A percentile compares a stretch with the other conserved stretches of the same genome.
These are phyloP conservation scores for Papiliotrema fonsecae DNA, from an alignment of 1,284 basidiomycete genomes.

Conservation along the genomic window DNA sequence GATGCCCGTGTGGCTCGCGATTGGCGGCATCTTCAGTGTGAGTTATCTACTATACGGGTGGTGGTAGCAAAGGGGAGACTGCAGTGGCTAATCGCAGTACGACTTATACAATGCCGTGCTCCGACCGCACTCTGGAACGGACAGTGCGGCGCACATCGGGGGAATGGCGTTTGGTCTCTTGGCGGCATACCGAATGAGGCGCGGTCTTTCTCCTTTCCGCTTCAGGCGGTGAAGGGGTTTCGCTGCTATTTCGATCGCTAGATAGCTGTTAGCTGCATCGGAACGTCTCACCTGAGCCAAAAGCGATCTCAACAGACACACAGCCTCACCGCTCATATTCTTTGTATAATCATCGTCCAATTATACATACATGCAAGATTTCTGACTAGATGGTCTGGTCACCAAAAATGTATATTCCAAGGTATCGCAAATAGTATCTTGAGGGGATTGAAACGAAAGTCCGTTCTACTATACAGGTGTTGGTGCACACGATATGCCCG, in stretches of 20 bases:
- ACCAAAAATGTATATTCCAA: no score
- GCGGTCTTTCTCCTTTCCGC: constrained; percentile 7
- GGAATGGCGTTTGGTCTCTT: constrained; percentile 66
- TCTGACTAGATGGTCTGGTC: neutral
- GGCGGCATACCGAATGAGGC: constrained; percentile 50
- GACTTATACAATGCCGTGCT: constrained; percentile 31
- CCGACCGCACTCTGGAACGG: constrained; percentile 45
- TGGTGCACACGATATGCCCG: no score
- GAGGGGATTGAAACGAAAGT: no score
- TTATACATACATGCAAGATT: neutral
- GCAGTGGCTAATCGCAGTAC: constrained; percentile 14
- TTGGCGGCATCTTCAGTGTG: constrained; percentile 64
- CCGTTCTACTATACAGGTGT: no score
- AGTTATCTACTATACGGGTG: constrained; percentile 9
- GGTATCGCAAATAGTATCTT: no score
- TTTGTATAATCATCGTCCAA: neutral
- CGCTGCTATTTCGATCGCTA: neutral
- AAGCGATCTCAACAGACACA: neutral
- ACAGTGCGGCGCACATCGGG: constrained; percentile 74
- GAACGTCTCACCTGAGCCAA: neutral
- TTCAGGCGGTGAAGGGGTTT: neutral
- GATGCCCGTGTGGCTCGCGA: constrained; percentile 73
- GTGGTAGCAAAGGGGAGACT: no score
- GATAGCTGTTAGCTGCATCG: no score
- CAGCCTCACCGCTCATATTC: neutral